Evolutionary conservation across 208 protist genomes (phyloP), one percentile per base, ranked within the genome.

Genomic region (Sergeia podlipaevii): DNA sequence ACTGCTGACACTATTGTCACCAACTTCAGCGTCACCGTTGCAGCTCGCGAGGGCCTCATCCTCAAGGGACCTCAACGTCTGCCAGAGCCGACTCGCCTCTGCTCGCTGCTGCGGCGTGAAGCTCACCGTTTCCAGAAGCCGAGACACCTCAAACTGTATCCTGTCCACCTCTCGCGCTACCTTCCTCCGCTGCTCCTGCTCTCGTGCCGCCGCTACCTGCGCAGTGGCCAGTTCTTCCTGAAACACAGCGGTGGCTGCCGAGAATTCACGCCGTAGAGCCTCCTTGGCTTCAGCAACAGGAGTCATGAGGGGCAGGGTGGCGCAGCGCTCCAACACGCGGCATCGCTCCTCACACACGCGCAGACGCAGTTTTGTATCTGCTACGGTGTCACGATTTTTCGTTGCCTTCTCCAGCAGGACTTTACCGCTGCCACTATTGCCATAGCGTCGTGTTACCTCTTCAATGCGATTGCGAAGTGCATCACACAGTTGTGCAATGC

Each of bases 151-250:
- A 18, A 83, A 65, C 11, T 64, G 55, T 17, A 91, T 7, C 8
- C 70, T 57, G 37, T 89, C 80, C 11, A 89, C 41, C 46, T 87
- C 75, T 37, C 60, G 71, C 24, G 50, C 49, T 3, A 86, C 57
- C 10, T 60, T 70, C 29, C 70, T 51, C 26, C 50, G 42, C 37
- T 77, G 62, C 24, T 81, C 59, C 13, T 71, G 67, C 56, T 78
- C 69, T 52, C 63, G 48, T 4, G 37, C 46, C 43, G 72, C 67
- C 20, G 84, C 46, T 11, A 53, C 55, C 41, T 36, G 30, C 32
- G 69, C 57, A 21, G n/a, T n/a, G n/a, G n/a, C n/a, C n/a, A n/a
- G n/a, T n/a, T n/a, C n/a, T n/a, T n/a, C n/a, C n/a, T n/a, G n/a
- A n/a, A n/a, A n/a, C n/a, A n/a, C n/a, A n/a, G n/a, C n/a, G n/a